Percentiles rank a stretch among this genome's conserved stretches.
Conservation (phyloP, 2,329 filamentous ascomycete genomes). For the Cytospora piceicola region DNA sequence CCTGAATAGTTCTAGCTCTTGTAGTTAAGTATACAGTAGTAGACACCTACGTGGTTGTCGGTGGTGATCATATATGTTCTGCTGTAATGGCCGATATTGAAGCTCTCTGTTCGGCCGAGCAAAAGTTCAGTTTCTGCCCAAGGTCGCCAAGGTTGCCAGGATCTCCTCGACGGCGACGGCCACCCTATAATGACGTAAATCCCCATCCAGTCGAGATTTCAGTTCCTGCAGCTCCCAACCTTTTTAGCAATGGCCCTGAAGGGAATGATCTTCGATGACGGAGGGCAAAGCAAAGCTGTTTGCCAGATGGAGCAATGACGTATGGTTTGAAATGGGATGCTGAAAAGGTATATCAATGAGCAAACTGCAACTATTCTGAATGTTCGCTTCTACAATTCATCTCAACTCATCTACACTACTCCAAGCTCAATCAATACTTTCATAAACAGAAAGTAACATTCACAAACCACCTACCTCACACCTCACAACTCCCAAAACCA, state of each 20-base stretch:
- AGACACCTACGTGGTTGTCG: background rate
- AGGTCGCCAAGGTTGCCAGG: background rate
- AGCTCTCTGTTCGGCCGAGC: background rate
- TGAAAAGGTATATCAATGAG: constrained; percentile 28
- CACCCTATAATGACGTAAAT: constrained; percentile 27
- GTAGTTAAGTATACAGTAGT: background rate
- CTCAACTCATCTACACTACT: background rate
- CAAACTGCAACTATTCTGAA: background rate
- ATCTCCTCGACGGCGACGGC: background rate
- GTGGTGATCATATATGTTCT: background rate
- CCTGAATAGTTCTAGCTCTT: background rate
- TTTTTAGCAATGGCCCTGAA: constrained; percentile 10
- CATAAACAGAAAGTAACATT: background rate
- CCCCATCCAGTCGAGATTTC: constrained; percentile 18
- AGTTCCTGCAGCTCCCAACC: constrained; percentile 18
- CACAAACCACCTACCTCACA: background rate
- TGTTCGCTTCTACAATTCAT: background rate
- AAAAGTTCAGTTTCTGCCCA: background rate
- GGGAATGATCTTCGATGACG: constrained; percentile 29
- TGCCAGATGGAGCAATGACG: constrained; percentile 25
- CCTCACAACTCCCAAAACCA: background rate
- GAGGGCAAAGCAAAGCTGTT: constrained; percentile 2
- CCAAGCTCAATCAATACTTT: background rate
- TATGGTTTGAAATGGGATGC: constrained; percentile 5
- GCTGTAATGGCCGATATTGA: background rate